These are phyloP conservation scores for Chalciporus chontae DNA, from an alignment of 768 basidiomycete genomes.

Conservation along the genomic window DNA sequence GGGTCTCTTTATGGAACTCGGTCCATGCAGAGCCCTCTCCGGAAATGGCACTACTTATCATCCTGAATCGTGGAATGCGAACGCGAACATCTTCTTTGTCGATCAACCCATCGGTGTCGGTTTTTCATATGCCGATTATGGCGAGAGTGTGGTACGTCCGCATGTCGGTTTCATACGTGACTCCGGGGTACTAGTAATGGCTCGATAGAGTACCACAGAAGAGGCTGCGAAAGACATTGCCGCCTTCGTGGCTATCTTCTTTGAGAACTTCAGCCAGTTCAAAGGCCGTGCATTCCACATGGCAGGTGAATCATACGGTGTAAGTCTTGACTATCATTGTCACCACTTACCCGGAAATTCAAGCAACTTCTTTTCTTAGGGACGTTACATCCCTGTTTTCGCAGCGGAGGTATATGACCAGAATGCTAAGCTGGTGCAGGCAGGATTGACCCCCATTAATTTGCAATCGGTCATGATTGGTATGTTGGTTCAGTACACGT, in stretches of 20 bases:
- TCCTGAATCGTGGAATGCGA: constrained; percentile 63
- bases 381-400: constrained; percentile 50
- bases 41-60: constrained; percentile 50
- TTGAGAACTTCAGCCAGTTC: constrained; percentile 69
- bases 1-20: constrained; percentile 71
- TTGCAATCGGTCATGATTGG: constrained; percentile 49
- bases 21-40: constrained; percentile 64
- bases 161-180: neutral
- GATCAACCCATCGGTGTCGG: constrained; percentile 47
- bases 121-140: constrained; percentile 44
- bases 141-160: constrained; percentile 36
- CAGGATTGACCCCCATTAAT: constrained; percentile 49
- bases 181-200: neutral
- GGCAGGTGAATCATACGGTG: constrained; percentile 56
- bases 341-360: neutral
- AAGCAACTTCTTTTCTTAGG: constrained; percentile 30
- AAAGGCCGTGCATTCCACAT: constrained; percentile 63
- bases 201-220: constrained; percentile 53
- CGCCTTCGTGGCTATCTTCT: constrained; percentile 68
- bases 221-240: constrained; percentile 70
- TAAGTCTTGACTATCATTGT: constrained; percentile 12
- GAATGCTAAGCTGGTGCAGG: constrained; percentile 38
- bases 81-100: constrained; percentile 50
- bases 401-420: constrained; percentile 48
- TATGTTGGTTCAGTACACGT: constrained; percentile 14